phyloP scores from a whole-genome alignment of 148 eudicot genomes.

The Rhododendron ferrugineum region DNA sequence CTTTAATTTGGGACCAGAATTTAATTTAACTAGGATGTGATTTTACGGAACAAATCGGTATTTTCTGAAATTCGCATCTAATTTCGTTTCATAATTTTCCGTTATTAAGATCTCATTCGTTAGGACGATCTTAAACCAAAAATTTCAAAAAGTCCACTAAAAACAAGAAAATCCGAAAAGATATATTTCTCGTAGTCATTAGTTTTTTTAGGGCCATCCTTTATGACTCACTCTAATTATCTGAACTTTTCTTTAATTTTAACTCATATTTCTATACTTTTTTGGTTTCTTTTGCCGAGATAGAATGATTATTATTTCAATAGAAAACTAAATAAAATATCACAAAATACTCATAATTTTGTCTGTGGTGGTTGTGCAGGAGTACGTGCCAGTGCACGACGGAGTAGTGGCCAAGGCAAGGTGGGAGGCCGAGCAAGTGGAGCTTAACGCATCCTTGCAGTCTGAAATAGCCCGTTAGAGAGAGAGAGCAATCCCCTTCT shows the following conservation, averaged over 20 bases:
- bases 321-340: neutral
- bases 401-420: conserved; percentile 44
- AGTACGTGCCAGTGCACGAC: conserved; percentile 57
- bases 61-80: neutral
- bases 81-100: neutral
- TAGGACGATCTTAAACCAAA: neutral
- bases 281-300: neutral
- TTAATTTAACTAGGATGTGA: no score
- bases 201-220: neutral
- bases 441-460: conserved; percentile 32
- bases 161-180: neutral
- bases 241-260: neutral
- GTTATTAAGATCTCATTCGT: neutral
- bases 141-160: neutral
- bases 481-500: neutral
- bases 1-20: neutral
- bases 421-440: conserved; percentile 66
- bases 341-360: neutral
- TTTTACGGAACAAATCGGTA: no score
- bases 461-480: conserved; percentile 35
- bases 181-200: no score
- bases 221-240: neutral
- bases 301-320: neutral
- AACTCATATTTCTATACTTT: no score
- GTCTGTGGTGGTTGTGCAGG: conserved; percentile 23